A percentile compares a stretch with the other conserved stretches of the same genome.
phyloP scores from a whole-genome alignment of 2,329 filamentous ascomycete species.

The Aspergillus ruber region DNA sequence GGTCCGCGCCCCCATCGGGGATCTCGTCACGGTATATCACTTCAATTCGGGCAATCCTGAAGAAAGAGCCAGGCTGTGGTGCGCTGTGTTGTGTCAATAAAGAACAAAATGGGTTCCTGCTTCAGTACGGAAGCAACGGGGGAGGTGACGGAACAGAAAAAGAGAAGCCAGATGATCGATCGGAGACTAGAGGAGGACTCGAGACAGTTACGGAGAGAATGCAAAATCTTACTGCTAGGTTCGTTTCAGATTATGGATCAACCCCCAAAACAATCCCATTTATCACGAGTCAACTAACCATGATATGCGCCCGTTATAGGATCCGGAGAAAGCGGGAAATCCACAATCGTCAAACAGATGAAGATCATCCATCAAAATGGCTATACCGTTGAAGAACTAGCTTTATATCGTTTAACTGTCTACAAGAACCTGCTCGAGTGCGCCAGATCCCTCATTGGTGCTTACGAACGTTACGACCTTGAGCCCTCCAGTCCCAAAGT shows the following conservation, averaged over 20 bases:
- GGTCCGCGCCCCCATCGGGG: too few relatives aligned
- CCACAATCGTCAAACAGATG: conserved; percentile 99
- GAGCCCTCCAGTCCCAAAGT: conserved; percentile 67
- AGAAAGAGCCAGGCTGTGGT: neutral
- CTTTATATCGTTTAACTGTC: conserved; percentile 89
- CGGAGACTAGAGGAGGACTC: conserved; percentile 90
- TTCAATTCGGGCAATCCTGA: neutral
- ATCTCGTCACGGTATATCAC: too few relatives aligned
- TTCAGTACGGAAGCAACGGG: conserved; percentile 76
- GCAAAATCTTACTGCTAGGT: conserved; percentile 97
- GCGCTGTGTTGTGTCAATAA: conserved; percentile 2
- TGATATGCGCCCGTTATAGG: conserved; percentile 47
- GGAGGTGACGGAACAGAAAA: conserved; percentile 78
- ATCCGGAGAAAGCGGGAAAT: conserved; percentile 97
- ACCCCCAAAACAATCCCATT: neutral
- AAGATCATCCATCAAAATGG: conserved; percentile 99
- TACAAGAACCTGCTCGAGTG: conserved; percentile 99
- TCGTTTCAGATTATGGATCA: neutral
- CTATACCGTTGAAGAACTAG: conserved; percentile 88
- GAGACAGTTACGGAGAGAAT: conserved; percentile 86
- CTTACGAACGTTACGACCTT: conserved; percentile 87
- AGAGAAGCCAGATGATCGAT: conserved; percentile 94
- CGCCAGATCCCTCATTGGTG: conserved; percentile 83
- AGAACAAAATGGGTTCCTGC: conserved; percentile 72
- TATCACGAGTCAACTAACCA: neutral